phyloP scores from a whole-genome alignment of 768 basidiomycete species.

The Thelephora aurantiotincta region DNA sequence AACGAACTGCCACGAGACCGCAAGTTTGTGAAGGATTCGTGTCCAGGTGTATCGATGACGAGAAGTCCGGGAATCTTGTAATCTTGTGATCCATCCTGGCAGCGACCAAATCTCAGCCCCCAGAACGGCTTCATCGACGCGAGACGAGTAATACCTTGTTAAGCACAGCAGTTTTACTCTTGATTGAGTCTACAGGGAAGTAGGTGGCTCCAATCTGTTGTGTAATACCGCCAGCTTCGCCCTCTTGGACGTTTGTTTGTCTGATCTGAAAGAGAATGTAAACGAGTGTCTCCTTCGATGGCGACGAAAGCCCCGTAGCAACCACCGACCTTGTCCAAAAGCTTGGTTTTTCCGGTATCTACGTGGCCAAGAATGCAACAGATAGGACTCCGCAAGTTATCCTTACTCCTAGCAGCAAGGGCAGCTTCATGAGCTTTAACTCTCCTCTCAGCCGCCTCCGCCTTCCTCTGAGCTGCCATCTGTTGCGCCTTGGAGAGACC shows the following conservation, averaged over 20 bases:
- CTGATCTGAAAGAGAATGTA: constrained; percentile 55
- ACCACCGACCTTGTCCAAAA: constrained; percentile 76
- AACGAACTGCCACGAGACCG: constrained; percentile 91
- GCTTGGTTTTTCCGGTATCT: constrained; percentile 98
- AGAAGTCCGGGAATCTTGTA: constrained; percentile 96
- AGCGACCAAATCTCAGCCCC: background rate
- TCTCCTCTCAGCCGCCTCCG: constrained; percentile 69
- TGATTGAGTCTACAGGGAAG: constrained; percentile 93
- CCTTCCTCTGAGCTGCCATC: constrained; percentile 57
- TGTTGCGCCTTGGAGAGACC: constrained; percentile 57
- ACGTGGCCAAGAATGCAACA: constrained; percentile 99
- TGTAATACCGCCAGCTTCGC: constrained; percentile 98
- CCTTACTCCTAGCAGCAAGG: constrained; percentile 73
- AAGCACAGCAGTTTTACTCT: constrained; percentile 84
- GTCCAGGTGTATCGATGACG: constrained; percentile 95
- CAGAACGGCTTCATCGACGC: background rate
- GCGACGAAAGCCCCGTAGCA: background rate
- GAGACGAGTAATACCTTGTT: constrained; percentile 44
- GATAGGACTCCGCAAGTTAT: constrained; percentile 89
- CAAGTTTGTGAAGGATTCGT: constrained; percentile 97
- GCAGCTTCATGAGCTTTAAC: constrained; percentile 76
- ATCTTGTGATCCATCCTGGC: constrained; percentile 65
- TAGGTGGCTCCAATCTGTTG: constrained; percentile 99
- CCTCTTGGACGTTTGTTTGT: constrained; percentile 98
- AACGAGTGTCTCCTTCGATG: too few relatives aligned